Evolutionary conservation across 1,139 yeast species (phyloP), one percentile per base, ranked within the genome.

Genomic region (Nakaseomyces sp.): DNA sequence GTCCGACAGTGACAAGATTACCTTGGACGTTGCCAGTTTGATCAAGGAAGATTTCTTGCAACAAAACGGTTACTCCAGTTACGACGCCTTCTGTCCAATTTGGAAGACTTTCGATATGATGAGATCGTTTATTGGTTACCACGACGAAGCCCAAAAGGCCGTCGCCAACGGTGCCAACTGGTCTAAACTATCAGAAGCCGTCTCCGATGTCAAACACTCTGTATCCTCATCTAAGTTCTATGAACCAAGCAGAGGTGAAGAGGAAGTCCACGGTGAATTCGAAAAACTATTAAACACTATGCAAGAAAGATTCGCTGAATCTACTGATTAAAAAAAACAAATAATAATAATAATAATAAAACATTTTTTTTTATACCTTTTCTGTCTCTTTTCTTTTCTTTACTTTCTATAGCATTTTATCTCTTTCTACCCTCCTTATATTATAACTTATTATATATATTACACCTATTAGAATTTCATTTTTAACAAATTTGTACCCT

Each of bases 101-200:
- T 91, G 98, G 98, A 91, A 91, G 76, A 91, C 99, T 46, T 83
- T 78, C 59, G 94, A 87, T 65, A 91, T 91, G 98, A 88, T 91
- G 96, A 87, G 85, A 69, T 82, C 91, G 18, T 91, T 91, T 60
- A 79, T 88, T 50, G 69, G 88, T 37, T 91, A 91, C 70, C 80
- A 85, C 63, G 96, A 91, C 55, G 97, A 91, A 71, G 97, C 99
- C 29, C 97, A 89, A 71, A 89, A 87, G 73, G 95, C 97, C 13
- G 83, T 89, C 53, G 76, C 96, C 41, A 81, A 84, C 60, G 97
- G 98, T 61, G 94, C 95, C 33, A 79, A 77, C 64, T 91, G 99
- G 99, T 77, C 85, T 53, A 89, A 87, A 72, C 76, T 91, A 54
- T 64, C 94, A 41, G 97, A 89, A 61, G 73, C 86, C 46, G 91